Evolutionary conservation across 192 early-diverging fungal species (phyloP).

Genomic region (Spizellomyces punctatus): DNA sequence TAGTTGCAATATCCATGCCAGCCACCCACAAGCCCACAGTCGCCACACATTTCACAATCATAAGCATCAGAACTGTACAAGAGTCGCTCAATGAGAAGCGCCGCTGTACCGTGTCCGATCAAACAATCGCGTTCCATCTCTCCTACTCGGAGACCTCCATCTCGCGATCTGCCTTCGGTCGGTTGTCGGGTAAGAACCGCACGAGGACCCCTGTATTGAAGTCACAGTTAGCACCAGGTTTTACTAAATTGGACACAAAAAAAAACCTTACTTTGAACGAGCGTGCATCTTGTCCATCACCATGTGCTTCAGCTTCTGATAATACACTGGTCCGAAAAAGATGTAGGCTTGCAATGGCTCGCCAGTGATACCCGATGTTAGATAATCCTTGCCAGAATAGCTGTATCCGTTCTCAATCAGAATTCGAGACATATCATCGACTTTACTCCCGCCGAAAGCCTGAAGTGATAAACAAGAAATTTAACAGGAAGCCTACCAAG

Average conservation of each 20-base stretch:
- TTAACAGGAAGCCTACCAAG: not conserved
- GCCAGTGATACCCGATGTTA: conserved; percentile 84
- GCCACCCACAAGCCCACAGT: conserved; percentile 89
- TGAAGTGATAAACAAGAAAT: conserved; percentile 4
- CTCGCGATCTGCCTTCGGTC: conserved; percentile 94
- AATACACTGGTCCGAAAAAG: conserved; percentile 94
- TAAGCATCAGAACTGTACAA: conserved; percentile 93
- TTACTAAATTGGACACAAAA: not conserved
- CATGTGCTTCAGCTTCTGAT: conserved; percentile 99
- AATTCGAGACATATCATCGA: conserved; percentile 95
- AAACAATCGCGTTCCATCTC: conserved; percentile 99
- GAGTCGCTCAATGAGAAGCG: conserved; percentile 89
- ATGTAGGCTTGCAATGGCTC: conserved; percentile 93
- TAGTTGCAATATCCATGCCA: conserved; percentile 83
- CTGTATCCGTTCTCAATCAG: conserved; percentile 91
- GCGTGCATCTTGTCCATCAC: conserved; percentile 99
- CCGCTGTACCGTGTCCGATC: conserved; percentile 95
- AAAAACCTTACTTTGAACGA: conserved; percentile 62
- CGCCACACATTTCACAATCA: conserved; percentile 87
- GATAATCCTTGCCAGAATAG: conserved; percentile 96
- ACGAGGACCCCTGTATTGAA: conserved; percentile 73
- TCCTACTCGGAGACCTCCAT: conserved; percentile 95
- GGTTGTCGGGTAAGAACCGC: conserved; percentile 92
- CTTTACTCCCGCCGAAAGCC: conserved; percentile 88
- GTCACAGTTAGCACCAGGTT: conserved; percentile 1